Base-by-base conservation (phyloP, 1,284 basidiomycete species). In the Apiotrichum montevideense region DNA sequence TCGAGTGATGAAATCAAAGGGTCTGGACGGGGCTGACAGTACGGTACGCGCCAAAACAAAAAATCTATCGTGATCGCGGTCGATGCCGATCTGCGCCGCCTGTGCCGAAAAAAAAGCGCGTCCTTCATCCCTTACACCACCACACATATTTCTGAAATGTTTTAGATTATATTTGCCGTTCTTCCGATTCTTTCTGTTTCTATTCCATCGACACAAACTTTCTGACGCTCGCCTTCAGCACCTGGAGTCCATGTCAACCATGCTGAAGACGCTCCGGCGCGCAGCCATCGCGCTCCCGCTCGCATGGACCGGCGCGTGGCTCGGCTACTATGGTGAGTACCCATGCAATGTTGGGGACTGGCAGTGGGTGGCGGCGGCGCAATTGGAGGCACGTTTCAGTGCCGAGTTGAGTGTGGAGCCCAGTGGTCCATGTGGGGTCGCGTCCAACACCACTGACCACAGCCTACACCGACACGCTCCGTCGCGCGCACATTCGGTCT, bases 381-480 rank as follows among this genome's bases (percentile, higher is more conserved):
- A 39, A 39, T 39, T 39, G 37, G 7, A 39, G 37, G 8, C 13
- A 7, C 42, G 39, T n/a, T 45, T 29, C 32, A 45, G n/a, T 45
- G 44, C n/a, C 21, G 21, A 21, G 21, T 21, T 21, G 21, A 21
- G 21, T 21, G 21, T 21, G 21, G 37, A 39, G 13, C 7, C 13
- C 13, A 13, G 7, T 8, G 37, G 8, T 39, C 37, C 42, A 43
- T 21, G 21, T 21, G 21, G 21, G 21, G 21, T 21, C 21, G 21
- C 21, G 21, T 21, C 21, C 14, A 42, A 33, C 32, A 45, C 21
- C 33, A 29, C n/a, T 49, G n/a, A 41, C 49, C 2, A 0, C 56
- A 75, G 73, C 71, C n/a, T 74, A 74, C 56, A 76, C 74, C 58
- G 74, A 76, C 59, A 72, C 71, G 13, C 39, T 71, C 4, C 69